Evolutionary conservation across 106 monocot genomes (phyloP), one percentile per base, ranked within the genome.

Genomic region (Dendrobium nobile): DNA sequence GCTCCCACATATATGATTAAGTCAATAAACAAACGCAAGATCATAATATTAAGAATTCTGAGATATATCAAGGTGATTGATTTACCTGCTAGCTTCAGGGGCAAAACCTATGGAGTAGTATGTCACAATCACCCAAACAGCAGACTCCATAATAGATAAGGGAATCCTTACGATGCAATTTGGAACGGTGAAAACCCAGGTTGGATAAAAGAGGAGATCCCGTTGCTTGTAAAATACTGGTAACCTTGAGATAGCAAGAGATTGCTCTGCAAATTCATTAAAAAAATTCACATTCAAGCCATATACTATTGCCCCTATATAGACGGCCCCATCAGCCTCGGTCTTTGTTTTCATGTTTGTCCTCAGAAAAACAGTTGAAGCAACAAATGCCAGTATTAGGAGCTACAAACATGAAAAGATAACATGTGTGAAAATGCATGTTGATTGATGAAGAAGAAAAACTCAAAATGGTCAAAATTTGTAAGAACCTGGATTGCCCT

Each of bases 191-290:
- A 84, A 95, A 47, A 85, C 72, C 95, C 95, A 95, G 0, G 95
- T 84, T 4, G 92, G 95, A 58, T 90, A 86, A 80, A 95, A 90
- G 82, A 90, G 89, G 44, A 92, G 87, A 79, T 92, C 90, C 64
- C 95, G 87, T 11, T 95, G 95, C 76, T 95, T 95, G 89, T 84
- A 95, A 84, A 95, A 95, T 61, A 95, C 92, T 5, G 90, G 95
- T 4, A 95, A 86, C 77, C 90, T 87, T 6, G 47, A 6, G 56
- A 95, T 89, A 51, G 85, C 78, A 37, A 95, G 78, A 26, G 92
- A 77, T 11, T 90, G 86, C 78, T 95, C 95, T 42, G 92, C 87
- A 68, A 90, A 90, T 8, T 90, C 90, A 47, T 90, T 92, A 79
- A 95, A 92, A 85, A 90, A 86, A 84, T 88, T 88, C 56, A 89